A percentile compares a stretch with the other conserved stretches of the same genome.
phyloP scores from a whole-genome alignment of 2,329 filamentous ascomycete genomes.

The Hymenoscyphus albidus region DNA sequence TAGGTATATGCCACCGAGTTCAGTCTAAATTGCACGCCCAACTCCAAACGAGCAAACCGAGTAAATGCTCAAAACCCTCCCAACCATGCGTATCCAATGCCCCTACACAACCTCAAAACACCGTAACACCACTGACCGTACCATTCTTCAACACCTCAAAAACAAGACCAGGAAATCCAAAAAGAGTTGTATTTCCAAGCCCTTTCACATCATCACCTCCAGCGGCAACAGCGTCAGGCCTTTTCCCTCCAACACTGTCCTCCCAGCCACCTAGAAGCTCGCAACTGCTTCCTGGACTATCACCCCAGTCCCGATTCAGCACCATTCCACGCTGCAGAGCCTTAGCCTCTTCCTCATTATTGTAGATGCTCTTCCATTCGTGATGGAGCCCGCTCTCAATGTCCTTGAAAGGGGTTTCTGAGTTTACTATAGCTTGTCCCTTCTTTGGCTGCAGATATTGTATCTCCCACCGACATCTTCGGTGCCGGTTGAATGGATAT shows the following conservation, averaged over 20 bases:
- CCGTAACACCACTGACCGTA: slow-evolving; percentile 81
- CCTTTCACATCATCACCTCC: slow-evolving; percentile 50
- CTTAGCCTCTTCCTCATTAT: slow-evolving; percentile 49
- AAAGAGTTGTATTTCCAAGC: slow-evolving; percentile 75
- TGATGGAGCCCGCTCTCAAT: slow-evolving; percentile 66
- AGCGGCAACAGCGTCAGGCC: slow-evolving; percentile 41
- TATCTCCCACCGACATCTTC: slow-evolving; percentile 83
- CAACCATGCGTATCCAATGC: slow-evolving; percentile 9
- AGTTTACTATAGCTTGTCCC: slow-evolving; percentile 36
- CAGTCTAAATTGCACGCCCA: neutral
- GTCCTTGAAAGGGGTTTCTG: slow-evolving; percentile 70
- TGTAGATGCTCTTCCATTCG: slow-evolving; percentile 66
- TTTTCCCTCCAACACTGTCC: slow-evolving; percentile 53
- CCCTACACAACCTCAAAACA: slow-evolving; percentile 56
- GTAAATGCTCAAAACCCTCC: slow-evolving; percentile 4
- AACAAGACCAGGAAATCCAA: slow-evolving; percentile 87
- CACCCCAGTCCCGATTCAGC: slow-evolving; percentile 84
- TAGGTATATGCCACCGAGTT: neutral
- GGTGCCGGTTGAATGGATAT: slow-evolving; percentile 93
- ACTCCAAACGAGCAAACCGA: neutral
- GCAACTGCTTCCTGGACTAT: slow-evolving; percentile 85
- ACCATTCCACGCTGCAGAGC: slow-evolving; percentile 72
- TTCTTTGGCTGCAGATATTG: slow-evolving; percentile 48
- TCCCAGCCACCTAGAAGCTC: slow-evolving; percentile 82
- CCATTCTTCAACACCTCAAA: slow-evolving; percentile 96